Evolutionary conservation across 805 yeast genomes (phyloP).

Genomic region (Yamadazyma philogaea): DNA sequence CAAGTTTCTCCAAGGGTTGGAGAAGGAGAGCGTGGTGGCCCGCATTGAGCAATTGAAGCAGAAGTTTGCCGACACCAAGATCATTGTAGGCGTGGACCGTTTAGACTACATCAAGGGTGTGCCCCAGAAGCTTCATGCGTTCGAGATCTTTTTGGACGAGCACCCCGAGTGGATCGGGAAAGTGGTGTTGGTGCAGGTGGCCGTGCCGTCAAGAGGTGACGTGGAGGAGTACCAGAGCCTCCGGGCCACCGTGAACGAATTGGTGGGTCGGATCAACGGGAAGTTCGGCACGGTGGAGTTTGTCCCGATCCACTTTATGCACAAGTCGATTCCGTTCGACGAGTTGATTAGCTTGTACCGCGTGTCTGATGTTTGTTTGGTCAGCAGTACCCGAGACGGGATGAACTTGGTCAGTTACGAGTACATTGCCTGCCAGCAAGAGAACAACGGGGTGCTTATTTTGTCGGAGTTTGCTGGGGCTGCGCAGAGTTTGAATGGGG

Average conservation of each 20-base stretch:
- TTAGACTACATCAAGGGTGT: conserved; percentile 97
- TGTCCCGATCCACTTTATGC: conserved; percentile 96
- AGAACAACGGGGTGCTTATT: conserved; percentile 80
- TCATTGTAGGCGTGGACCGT: conserved; percentile 95
- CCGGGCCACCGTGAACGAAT: conserved; percentile 90
- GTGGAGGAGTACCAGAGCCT: conserved; percentile 96
- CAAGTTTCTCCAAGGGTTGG: conserved; percentile 77
- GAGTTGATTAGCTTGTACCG: conserved; percentile 88
- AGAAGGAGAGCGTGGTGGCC: conserved; percentile 55
- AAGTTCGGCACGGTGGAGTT: conserved; percentile 95
- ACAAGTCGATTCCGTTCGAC: conserved; percentile 84
- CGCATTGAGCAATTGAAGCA: conserved; percentile 61
- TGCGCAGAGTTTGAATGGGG: conserved; percentile 96
- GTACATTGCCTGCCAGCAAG: conserved; percentile 92
- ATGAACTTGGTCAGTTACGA: conserved; percentile 97
- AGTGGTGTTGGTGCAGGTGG: conserved; percentile 92
- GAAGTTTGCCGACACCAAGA: conserved; percentile 72
- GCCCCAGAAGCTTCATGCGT: conserved; percentile 94
- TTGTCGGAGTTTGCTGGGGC: conserved; percentile 98
- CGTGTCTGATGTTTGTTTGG: conserved; percentile 85
- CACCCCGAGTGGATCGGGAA: conserved; percentile 99
- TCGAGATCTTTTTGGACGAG: conserved; percentile 85
- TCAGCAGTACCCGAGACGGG: conserved; percentile 94
- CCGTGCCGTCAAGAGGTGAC: conserved; percentile 96
- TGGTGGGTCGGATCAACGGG: conserved; percentile 96